Evolutionary conservation across 2,329 filamentous ascomycete species (phyloP).

Genomic region (Ophiostoma tasmaniense): DNA sequence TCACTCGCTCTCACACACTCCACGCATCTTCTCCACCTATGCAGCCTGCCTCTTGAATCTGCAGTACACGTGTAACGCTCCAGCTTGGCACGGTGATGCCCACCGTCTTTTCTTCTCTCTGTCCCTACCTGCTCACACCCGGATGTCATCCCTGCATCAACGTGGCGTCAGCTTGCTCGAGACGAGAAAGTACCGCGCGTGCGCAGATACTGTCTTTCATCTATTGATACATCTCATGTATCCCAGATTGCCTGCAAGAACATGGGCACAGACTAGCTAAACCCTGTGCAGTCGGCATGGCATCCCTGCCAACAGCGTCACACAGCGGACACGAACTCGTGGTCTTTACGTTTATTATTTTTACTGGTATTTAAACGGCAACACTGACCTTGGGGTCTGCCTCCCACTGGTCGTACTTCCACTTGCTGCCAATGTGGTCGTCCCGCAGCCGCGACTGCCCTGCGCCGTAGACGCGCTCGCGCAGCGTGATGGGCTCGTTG

Average conservation of each 20-base stretch:
- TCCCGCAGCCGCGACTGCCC: background rate
- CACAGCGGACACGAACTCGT: background rate
- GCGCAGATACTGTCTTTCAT: no score
- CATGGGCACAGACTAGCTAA: background rate
- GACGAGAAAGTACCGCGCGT: background rate
- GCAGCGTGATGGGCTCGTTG: background rate
- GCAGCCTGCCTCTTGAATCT: conserved; percentile 14
- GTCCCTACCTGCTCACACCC: background rate
- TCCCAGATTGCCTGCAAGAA: background rate
- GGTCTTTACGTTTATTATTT: background rate
- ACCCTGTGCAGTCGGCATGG: background rate
- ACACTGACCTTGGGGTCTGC: background rate
- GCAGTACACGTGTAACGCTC: conserved; percentile 12
- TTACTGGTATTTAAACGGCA: no score
- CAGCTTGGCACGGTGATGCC: background rate
- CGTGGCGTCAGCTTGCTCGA: background rate
- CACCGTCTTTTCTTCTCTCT: background rate
- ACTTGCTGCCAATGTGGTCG: background rate
- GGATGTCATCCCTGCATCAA: background rate
- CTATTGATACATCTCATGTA: no score
- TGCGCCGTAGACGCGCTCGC: background rate
- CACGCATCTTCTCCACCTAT: background rate
- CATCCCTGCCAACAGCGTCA: background rate
- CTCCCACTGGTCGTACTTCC: background rate
- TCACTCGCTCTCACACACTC: background rate